phyloP scores from a whole-genome alignment of 306 rosid genomes.

The Glycine soja region DNA sequence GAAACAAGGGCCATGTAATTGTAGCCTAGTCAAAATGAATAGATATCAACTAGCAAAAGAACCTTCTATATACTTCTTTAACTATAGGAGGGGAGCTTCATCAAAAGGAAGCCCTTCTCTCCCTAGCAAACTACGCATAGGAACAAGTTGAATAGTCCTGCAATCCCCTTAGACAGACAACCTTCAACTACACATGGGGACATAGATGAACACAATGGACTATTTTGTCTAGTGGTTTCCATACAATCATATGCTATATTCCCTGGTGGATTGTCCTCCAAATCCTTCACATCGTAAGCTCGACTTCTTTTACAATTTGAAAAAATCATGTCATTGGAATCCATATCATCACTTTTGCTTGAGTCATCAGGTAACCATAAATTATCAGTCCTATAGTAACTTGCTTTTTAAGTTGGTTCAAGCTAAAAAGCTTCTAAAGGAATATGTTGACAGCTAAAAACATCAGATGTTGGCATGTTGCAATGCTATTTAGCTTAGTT shows the following conservation, averaged over 20 bases:
- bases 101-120: conserved; percentile 64
- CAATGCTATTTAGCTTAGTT: too few relatives aligned
- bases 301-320: conserved; percentile 63
- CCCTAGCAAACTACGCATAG: conserved; percentile 61
- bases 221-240: conserved; percentile 60
- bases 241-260: conserved; percentile 55
- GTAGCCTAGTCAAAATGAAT: conserved; percentile 23
- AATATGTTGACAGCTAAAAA: too few relatives aligned
- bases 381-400: too few relatives aligned
- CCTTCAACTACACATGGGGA: conserved; percentile 93
- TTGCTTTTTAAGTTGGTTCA: too few relatives aligned
- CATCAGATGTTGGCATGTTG: too few relatives aligned
- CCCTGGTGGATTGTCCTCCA: conserved; percentile 51
- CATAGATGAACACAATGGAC: conserved; percentile 67
- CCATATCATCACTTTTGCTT: conserved; percentile 61
- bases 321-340: conserved; percentile 47
- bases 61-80: conserved; percentile 33
- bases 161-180: conserved; percentile 83
- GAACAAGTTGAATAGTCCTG: conserved; percentile 77
- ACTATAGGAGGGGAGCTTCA: conserved; percentile 40
- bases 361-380: conserved; percentile 56
- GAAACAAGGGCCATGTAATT: conserved; percentile 30
- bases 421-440: too few relatives aligned
- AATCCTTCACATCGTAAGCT: conserved; percentile 43
- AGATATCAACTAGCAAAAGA: conserved; percentile 32